Evolutionary conservation across 2,329 filamentous ascomycete genomes (phyloP).

Genomic region (Xylaria sp.): DNA sequence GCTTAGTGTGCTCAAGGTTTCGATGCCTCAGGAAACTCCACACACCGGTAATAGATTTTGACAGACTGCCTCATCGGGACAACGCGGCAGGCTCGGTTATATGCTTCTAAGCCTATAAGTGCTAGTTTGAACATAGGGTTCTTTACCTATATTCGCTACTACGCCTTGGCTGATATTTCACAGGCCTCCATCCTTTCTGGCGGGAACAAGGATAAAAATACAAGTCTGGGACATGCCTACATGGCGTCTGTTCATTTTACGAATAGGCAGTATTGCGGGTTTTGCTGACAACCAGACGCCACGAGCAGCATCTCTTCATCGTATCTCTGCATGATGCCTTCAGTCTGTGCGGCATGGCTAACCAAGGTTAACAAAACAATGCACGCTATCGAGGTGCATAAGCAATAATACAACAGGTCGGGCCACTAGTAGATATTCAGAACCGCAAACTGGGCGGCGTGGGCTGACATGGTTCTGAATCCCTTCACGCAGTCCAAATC

Average conservation of each 20-base stretch:
- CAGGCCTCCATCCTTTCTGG: conserved; percentile 11
- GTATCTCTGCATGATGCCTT: conserved; percentile 5
- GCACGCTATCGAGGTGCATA: conserved; percentile 17
- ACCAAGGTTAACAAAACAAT: conserved; percentile 8
- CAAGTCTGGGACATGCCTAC: not conserved
- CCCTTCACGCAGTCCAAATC: conserved; percentile 19
- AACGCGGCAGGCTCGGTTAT: conserved; percentile 31
- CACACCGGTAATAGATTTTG: not conserved
- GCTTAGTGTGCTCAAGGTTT: not conserved
- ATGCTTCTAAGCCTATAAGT: conserved; percentile 18
- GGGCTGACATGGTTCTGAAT: conserved; percentile 20
- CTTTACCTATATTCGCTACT: conserved; percentile 9
- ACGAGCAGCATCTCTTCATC: not conserved
- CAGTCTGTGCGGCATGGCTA: conserved; percentile 7
- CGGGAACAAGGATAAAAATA: conserved; percentile 13
- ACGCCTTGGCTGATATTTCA: conserved; percentile 5
- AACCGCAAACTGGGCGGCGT: conserved; percentile 7
- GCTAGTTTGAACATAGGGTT: conserved; percentile 19
- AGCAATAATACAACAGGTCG: conserved; percentile 17
- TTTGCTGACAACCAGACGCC: conserved; percentile 9
- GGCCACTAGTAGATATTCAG: not conserved
- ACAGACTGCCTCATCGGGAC: conserved; percentile 26
- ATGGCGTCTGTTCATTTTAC: not conserved
- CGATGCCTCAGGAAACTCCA: conserved; percentile 4
- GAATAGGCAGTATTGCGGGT: conserved; percentile 3